Evolutionary conservation across 208 protist genomes (phyloP).

Genomic region (Phytomonas serpens): DNA sequence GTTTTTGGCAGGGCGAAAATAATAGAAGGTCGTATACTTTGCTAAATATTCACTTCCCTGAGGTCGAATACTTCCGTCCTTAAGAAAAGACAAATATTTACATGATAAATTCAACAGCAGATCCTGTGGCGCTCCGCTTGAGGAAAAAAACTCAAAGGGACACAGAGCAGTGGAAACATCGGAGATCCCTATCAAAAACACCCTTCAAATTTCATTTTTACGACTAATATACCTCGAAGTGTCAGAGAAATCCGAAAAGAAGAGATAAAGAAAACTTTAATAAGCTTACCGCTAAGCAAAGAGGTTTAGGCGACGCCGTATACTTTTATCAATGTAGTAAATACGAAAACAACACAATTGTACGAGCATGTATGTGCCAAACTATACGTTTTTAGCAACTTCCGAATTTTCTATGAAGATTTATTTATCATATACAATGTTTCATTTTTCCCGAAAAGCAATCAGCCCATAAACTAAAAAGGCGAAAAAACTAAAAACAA

Average conservation of each 20-base stretch:
- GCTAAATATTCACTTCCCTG: background rate
- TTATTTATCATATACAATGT: background rate
- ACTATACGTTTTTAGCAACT: background rate
- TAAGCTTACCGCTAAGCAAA: background rate
- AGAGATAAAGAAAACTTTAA: background rate
- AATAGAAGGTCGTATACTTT: background rate
- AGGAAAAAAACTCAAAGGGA: background rate
- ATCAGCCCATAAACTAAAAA: slow-evolving; percentile 9
- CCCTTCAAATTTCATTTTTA: background rate
- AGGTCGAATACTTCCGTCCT: background rate
- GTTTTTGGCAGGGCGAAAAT: background rate
- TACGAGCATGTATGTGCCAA: background rate
- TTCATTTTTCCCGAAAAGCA: background rate
- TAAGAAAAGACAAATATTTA: background rate
- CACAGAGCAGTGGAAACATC: background rate
- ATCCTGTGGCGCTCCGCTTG: background rate
- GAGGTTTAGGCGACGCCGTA: background rate
- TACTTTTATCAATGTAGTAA: background rate
- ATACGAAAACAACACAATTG: background rate
- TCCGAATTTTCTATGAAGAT: background rate
- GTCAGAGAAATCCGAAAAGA: background rate
- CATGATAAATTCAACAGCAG: background rate
- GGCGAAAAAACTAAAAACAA: slow-evolving; percentile 5
- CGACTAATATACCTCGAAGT: background rate
- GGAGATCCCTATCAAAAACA: background rate